A percentile compares a stretch with the other conserved stretches of the same genome.
These are phyloP conservation scores for Gossypium aridum DNA, from an alignment of 441 rosid genomes.

Conservation along the genomic window DNA sequence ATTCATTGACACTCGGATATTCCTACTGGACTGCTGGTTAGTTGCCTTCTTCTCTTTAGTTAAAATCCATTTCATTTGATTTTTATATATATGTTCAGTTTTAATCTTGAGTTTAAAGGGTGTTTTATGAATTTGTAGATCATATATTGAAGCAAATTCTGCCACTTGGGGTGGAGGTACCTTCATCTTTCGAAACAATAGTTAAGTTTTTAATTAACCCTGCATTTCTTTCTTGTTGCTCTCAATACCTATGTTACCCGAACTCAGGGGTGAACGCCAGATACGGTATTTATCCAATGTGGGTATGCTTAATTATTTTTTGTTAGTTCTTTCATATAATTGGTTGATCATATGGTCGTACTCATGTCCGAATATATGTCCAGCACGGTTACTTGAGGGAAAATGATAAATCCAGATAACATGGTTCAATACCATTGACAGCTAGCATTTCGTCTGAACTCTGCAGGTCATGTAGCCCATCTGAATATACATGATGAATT, in stretches of 20 bases:
- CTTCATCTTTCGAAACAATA: conserved; percentile 93
- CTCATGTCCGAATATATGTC: not conserved
- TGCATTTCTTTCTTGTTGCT: conserved; percentile 8
- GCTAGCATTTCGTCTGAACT: conserved; percentile 18
- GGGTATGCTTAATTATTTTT: not conserved
- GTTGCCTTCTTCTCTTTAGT: conserved; percentile 1
- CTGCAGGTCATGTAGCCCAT: conserved; percentile 90
- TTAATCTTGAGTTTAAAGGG: not conserved
- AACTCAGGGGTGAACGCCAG: not conserved
- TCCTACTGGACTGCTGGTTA: conserved; percentile 90
- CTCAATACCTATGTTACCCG: not conserved
- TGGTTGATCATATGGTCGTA: not conserved
- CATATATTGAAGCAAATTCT: conserved; percentile 79
- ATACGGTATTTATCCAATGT: not conserved
- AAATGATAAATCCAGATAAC: not conserved
- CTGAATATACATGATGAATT: conserved; percentile 78
- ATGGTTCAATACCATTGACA: conserved; percentile 1
- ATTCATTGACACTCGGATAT: conserved; percentile 74
- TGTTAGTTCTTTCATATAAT: not conserved
- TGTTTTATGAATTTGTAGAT: conserved; percentile 39
- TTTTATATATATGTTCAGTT: not conserved
- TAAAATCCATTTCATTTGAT: not conserved
- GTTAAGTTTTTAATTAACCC: conserved; percentile 46
- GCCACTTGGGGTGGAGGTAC: conserved; percentile 82
- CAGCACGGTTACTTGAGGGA: not conserved